These are phyloP conservation scores for Oenanthe javanica DNA, from an alignment of 140 eudicot species.

Conservation along the genomic window DNA sequence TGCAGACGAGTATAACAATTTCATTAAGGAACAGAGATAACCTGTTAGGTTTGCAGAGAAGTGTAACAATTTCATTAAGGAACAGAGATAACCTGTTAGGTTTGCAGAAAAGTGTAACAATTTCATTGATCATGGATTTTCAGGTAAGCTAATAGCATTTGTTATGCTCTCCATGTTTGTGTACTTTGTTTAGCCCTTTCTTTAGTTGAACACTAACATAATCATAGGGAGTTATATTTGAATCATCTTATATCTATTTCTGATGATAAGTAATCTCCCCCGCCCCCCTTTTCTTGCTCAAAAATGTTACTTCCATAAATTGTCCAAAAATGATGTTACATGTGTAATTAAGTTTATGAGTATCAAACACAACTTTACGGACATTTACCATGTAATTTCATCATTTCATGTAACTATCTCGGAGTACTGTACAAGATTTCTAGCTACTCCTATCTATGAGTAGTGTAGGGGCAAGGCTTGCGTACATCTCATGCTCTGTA, in stretches of 20 bases:
- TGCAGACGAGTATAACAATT: no score
- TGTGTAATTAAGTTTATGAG: background rate
- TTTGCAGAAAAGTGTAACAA: no score
- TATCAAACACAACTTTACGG: background rate
- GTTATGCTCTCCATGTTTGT: background rate
- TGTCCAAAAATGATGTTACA: background rate
- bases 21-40: no score
- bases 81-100: background rate
- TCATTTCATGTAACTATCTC: background rate
- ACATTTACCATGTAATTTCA: background rate
- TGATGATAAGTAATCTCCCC: no score
- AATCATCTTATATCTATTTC: no score
- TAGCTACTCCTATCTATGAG: background rate
- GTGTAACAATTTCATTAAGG: no score
- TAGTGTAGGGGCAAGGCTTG: background rate
- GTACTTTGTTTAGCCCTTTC: background rate
- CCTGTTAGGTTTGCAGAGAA: no score
- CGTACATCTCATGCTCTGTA: background rate
- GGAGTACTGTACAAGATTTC: background rate
- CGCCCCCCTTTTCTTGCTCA: no score
- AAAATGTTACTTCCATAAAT: background rate
- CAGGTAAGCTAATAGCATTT: background rate
- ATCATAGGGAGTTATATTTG: background rate
- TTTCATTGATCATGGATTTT: background rate
- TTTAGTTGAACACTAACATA: background rate